Evolutionary conservation across 176 grass and related monocot species (phyloP).

Genomic region (Leersia perrieri): DNA sequence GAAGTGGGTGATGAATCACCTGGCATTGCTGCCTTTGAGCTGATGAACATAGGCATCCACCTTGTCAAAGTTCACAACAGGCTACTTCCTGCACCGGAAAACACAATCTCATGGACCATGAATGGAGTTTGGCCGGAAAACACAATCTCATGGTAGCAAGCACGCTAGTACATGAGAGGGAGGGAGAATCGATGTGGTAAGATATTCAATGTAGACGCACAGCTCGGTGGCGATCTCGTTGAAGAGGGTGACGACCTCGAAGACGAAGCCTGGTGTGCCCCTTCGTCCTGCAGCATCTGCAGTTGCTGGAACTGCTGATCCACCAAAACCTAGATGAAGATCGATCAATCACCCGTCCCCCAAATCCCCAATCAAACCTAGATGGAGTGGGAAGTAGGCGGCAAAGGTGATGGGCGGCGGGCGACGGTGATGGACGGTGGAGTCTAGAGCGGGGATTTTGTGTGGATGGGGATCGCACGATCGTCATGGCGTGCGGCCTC

Average conservation of each 20-base stretch:
- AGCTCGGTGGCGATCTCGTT: conserved; percentile 45
- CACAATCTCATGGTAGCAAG: neutral
- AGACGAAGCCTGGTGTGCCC: conserved; percentile 57
- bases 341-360: no score
- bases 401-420: no score
- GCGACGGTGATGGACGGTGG: no score
- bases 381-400: no score
- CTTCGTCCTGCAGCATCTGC: conserved; percentile 79
- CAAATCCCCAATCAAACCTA: no score
- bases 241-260: conserved; percentile 73
- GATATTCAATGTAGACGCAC: conserved; percentile 36
- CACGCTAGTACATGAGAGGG: neutral
- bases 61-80: conserved; percentile 63
- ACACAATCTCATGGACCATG: neutral
- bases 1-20: conserved; percentile 35
- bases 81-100: conserved; percentile 51
- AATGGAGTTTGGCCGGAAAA: neutral
- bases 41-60: conserved; percentile 80
- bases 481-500: no score
- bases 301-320: conserved; percentile 88
- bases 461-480: no score
- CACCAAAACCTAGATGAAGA: conserved; percentile 66
- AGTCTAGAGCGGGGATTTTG: no score
- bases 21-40: conserved; percentile 85
- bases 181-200: no score